These are phyloP conservation scores for Fusarium verrucosum DNA, from an alignment of 2,329 filamentous ascomycete species.

Conservation along the genomic window DNA sequence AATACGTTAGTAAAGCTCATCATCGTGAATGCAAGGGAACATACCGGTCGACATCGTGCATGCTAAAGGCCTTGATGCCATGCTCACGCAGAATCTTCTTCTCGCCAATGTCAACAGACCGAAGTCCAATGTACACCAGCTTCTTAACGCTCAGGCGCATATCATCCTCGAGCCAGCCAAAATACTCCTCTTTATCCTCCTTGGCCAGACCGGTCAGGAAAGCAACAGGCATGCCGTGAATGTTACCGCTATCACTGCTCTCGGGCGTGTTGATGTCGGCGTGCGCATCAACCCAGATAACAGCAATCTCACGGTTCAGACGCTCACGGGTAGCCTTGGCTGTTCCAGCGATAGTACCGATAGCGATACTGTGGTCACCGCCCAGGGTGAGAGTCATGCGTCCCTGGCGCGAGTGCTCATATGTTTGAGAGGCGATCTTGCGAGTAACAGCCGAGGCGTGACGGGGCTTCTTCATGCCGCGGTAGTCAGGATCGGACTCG, in stretches of 20 bases:
- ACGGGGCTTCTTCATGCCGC: conserved; percentile 93
- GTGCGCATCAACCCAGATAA: conserved; percentile 99
- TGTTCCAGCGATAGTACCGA: conserved; percentile 89
- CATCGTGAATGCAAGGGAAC: conserved; percentile 26
- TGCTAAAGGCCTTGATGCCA: conserved; percentile 94
- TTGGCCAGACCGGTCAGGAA: conserved; percentile 88
- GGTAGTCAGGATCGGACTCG: conserved; percentile 76
- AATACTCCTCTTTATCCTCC: conserved; percentile 79
- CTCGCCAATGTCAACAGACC: conserved; percentile 93
- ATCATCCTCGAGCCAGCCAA: conserved; percentile 87
- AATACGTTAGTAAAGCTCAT: conserved; percentile 7
- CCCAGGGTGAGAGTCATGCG: conserved; percentile 92
- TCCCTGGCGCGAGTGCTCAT: conserved; percentile 83
- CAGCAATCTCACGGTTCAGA: conserved; percentile 82
- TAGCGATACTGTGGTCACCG: conserved; percentile 95
- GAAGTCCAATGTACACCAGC: conserved; percentile 94
- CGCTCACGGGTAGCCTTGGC: conserved; percentile 88
- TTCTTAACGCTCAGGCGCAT: conserved; percentile 78
- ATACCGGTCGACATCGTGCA: conserved; percentile 95
- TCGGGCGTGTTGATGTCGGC: conserved; percentile 98
- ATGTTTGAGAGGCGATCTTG: conserved; percentile 83
- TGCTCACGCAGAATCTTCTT: conserved; percentile 90
- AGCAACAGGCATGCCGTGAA: conserved; percentile 97
- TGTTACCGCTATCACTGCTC: conserved; percentile 87
- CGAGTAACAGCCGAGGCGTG: conserved; percentile 87